phyloP scores from a whole-genome alignment of 768 basidiomycete species.

The Rhodosporidiobolus sp. region DNA sequence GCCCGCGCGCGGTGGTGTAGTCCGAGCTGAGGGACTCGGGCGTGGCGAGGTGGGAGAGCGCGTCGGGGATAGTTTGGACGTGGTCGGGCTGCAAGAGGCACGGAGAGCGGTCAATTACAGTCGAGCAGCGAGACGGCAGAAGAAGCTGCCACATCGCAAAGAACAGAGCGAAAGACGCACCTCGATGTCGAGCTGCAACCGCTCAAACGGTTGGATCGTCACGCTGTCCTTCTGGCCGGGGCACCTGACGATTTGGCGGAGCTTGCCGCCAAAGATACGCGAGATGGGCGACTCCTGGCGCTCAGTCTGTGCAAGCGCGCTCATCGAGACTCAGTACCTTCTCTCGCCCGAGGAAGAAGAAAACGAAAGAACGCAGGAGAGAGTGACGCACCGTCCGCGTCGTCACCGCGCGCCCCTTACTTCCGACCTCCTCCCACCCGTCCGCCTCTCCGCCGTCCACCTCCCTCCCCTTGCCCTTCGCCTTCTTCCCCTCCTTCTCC shows the following conservation, averaged over 20 bases:
- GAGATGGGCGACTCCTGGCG: slow-evolving; percentile 81
- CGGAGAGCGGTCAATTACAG: not conserved
- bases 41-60: slow-evolving; percentile 69
- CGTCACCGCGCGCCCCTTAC: slow-evolving; percentile 71
- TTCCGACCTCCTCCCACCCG: slow-evolving; percentile 91
- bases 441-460: slow-evolving; percentile 53
- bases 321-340: not conserved
- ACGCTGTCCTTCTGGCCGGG: slow-evolving; percentile 78
- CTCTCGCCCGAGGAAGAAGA: not conserved
- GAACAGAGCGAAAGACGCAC: slow-evolving; percentile 49
- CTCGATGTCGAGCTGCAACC: slow-evolving; percentile 83
- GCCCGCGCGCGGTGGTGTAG: slow-evolving; percentile 59
- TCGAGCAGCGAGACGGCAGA: not conserved
- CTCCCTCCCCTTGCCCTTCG: slow-evolving; percentile 50
- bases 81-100: slow-evolving; percentile 59
- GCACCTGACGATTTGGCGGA: slow-evolving; percentile 74
- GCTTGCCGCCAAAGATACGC: slow-evolving; percentile 87
- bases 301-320: slow-evolving; percentile 58
- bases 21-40: slow-evolving; percentile 76
- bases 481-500: slow-evolving; percentile 11
- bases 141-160: not conserved
- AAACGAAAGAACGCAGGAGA: not conserved
- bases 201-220: slow-evolving; percentile 86
- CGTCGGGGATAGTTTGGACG: slow-evolving; percentile 76
- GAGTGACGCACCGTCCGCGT: slow-evolving; percentile 67